phyloP scores from a whole-genome alignment of 163 green algal genomes.

The Scenedesmus sp. region DNA sequence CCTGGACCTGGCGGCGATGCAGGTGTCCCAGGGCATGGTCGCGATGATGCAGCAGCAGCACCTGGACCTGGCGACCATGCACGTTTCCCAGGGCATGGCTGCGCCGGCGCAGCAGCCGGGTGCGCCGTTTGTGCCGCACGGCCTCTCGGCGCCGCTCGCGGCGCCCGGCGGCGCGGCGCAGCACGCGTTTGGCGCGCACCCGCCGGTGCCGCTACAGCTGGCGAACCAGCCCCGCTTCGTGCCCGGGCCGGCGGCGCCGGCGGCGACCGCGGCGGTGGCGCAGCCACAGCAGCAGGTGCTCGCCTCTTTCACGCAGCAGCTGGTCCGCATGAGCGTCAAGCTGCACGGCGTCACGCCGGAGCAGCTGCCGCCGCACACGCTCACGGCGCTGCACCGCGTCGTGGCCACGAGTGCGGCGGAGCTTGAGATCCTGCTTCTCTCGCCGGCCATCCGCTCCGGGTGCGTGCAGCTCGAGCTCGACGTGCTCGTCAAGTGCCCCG shows the following conservation, averaged over 20 bases:
- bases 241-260: too few relatives aligned
- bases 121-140: too few relatives aligned
- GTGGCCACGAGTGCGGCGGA: constrained; percentile 2
- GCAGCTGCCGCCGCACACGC: neutral
- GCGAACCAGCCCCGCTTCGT: neutral
- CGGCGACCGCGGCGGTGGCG: neutral
- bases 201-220: neutral
- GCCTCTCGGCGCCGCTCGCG: too few relatives aligned
- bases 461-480: constrained; percentile 26
- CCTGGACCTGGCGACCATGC: neutral
- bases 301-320: neutral
- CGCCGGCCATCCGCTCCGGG: neutral
- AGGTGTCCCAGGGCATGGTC: neutral
- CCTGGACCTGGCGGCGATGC: neutral
- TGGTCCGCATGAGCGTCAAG: constrained; percentile 13
- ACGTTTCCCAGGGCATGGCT: neutral
- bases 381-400: neutral
- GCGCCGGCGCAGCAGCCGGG: neutral
- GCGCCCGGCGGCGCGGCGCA: too few relatives aligned
- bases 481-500: constrained; percentile 7
- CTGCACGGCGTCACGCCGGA: constrained; percentile 23
- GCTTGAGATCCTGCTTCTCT: constrained; percentile 1
- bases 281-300: neutral
- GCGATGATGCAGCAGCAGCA: neutral
- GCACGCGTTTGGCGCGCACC: neutral